phyloP scores from a whole-genome alignment of 805 yeast genomes.

The Naumovozyma castellii region DNA sequence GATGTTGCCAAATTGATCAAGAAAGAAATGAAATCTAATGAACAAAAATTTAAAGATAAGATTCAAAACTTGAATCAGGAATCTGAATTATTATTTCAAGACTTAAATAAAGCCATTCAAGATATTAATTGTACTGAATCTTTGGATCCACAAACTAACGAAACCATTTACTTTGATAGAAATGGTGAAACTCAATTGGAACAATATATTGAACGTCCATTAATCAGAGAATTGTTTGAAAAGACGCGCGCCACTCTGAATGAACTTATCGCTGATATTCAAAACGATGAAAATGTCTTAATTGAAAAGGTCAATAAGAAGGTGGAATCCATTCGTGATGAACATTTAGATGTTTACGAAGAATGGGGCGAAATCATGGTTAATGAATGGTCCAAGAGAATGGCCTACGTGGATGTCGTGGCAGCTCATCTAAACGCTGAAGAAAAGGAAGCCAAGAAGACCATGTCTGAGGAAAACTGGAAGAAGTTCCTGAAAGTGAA shows the following conservation, averaged over 20 bases:
- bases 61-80: constrained; percentile 28
- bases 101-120: constrained; percentile 28
- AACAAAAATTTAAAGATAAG: constrained; percentile 27
- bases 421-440: constrained; percentile 10
- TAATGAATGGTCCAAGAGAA: constrained; percentile 52
- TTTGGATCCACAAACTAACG: constrained; percentile 25
- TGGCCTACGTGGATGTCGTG: constrained; percentile 35
- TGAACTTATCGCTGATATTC: constrained; percentile 13
- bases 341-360: constrained; percentile 57
- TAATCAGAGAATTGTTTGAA: constrained; percentile 35
- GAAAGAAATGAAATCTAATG: constrained; percentile 20
- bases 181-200: constrained; percentile 30
- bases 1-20: constrained; percentile 29
- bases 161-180: constrained; percentile 28
- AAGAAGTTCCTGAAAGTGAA: constrained; percentile 50
- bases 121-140: constrained; percentile 32
- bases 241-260: constrained; percentile 4
- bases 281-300: constrained; percentile 23
- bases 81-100: constrained; percentile 21
- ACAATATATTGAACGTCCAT: constrained; percentile 37
- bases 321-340: constrained; percentile 32
- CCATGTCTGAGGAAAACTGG: constrained; percentile 45
- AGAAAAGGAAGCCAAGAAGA: constrained; percentile 24
- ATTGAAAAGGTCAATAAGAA: constrained; percentile 30
- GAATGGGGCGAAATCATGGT: constrained; percentile 64